phyloP scores from a whole-genome alignment of 139 green algal genomes.

The Micractinium conductrix region DNA sequence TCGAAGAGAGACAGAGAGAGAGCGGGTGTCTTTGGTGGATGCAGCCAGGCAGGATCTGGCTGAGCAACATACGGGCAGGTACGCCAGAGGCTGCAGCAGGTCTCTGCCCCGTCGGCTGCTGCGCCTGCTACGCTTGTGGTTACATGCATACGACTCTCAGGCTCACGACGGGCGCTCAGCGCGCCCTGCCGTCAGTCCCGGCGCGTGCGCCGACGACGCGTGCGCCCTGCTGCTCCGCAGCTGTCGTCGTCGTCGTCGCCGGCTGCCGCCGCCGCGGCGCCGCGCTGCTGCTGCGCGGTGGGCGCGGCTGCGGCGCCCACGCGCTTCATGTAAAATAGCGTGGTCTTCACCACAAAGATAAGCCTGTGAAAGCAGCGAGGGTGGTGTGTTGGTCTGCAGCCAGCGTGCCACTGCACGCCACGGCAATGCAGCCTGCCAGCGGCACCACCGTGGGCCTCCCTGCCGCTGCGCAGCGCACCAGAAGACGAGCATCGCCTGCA shows the following conservation, averaged over 20 bases:
- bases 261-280: background rate
- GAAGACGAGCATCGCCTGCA: slow-evolving; percentile 14
- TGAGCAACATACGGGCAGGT: too few relatives aligned
- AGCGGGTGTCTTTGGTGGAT: too few relatives aligned
- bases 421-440: background rate
- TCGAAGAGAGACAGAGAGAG: too few relatives aligned
- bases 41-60: too few relatives aligned
- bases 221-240: background rate
- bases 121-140: too few relatives aligned
- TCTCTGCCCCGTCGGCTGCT: too few relatives aligned
- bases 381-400: background rate
- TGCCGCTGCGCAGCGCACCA: too few relatives aligned
- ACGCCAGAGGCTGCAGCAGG: too few relatives aligned
- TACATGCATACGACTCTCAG: too few relatives aligned
- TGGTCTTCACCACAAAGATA: slow-evolving; percentile 7
- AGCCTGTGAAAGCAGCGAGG: background rate
- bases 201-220: background rate
- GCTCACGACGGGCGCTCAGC: too few relatives aligned
- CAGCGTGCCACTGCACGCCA: background rate
- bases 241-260: background rate
- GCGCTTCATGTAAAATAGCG: background rate
- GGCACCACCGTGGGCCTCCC: too few relatives aligned
- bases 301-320: background rate
- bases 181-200: background rate
- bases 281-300: background rate